Conservation (phyloP, 202 grass and related monocot genomes). For the Digitaria exilis region DNA sequence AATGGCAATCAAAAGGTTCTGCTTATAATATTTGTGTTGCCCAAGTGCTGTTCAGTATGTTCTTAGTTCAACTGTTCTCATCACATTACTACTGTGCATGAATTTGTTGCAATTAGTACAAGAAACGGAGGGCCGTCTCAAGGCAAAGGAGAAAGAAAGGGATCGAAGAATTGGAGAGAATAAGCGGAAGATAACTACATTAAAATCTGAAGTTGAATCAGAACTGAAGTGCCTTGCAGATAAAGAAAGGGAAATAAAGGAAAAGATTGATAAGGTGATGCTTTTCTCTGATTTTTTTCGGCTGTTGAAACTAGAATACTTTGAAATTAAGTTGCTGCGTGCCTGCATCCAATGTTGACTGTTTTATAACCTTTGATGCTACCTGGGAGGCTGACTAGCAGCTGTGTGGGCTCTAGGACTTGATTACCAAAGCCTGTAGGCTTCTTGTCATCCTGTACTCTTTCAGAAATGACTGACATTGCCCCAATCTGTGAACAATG, state of each 20-base stretch:
- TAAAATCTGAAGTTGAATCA: conserved; percentile 64
- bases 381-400: neutral
- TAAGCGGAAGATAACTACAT: conserved; percentile 50
- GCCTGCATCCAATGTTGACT: neutral
- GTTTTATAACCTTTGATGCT: conserved; percentile 10
- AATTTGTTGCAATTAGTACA: conserved; percentile 49
- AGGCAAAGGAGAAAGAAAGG: conserved; percentile 63
- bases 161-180: conserved; percentile 59
- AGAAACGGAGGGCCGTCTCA: conserved; percentile 52
- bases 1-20: conserved; percentile 76
- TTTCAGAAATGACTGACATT: conserved; percentile 7
- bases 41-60: neutral
- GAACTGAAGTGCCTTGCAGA: conserved; percentile 62
- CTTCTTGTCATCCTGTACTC: conserved; percentile 2
- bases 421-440: no score
- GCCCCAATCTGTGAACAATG: conserved; percentile 9
- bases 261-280: conserved; percentile 56
- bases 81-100: neutral
- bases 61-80: conserved; percentile 20
- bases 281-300: neutral
- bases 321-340: conserved; percentile 11
- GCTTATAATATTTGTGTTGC: conserved; percentile 22
- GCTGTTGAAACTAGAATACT: conserved; percentile 8
- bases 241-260: conserved; percentile 61
- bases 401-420: neutral